phyloP scores from a whole-genome alignment of 352 stramenopile species.

The Pythium phragmiticola region DNA sequence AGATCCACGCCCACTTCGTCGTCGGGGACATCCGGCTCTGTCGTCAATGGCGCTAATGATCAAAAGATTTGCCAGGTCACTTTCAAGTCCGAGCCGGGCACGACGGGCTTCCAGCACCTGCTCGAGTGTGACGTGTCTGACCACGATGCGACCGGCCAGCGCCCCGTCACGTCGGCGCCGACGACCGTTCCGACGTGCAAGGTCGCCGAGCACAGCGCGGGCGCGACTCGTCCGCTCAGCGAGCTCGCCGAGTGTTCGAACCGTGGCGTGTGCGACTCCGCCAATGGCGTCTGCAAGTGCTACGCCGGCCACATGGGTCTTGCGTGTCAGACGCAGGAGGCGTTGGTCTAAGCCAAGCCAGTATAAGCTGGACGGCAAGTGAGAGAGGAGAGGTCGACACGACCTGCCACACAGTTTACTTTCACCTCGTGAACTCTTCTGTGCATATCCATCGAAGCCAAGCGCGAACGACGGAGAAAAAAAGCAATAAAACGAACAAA shows the following conservation, averaged over 20 bases:
- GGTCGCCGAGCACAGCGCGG: conserved; percentile 22
- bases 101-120: conserved; percentile 56
- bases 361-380: background rate
- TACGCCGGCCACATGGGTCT: conserved; percentile 74
- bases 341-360: conserved; percentile 20
- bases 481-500: background rate
- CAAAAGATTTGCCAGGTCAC: conserved; percentile 37
- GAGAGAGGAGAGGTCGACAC: background rate
- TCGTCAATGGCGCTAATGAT: background rate
- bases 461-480: background rate
- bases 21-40: conserved; percentile 5
- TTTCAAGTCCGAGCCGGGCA: conserved; percentile 50
- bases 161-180: conserved; percentile 29
- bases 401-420: background rate
- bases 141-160: conserved; percentile 35
- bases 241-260: conserved; percentile 62
- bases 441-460: conserved; percentile 3
- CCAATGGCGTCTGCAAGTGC: conserved; percentile 56
- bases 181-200: conserved; percentile 26
- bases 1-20: conserved; percentile 16
- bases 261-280: conserved; percentile 56
- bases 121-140: conserved; percentile 44
- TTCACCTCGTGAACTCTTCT: background rate
- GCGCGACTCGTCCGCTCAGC: conserved; percentile 28
- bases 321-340: conserved; percentile 70